A percentile compares a stretch with the other conserved stretches of the same genome.
phyloP scores from a whole-genome alignment of 768 basidiomycete genomes.

The Amanita muscaria region DNA sequence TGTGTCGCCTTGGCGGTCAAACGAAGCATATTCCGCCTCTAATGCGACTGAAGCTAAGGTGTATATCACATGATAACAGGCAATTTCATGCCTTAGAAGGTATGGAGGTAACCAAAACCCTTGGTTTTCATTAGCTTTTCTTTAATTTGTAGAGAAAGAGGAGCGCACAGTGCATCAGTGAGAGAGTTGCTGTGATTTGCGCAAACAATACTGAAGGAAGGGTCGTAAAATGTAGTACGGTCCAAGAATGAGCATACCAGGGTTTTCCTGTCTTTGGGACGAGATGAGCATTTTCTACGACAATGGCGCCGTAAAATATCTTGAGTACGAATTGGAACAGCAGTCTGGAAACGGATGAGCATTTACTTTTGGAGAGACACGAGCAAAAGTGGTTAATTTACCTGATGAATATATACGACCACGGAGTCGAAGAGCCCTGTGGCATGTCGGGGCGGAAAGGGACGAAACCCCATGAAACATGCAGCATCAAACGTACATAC shows the following conservation, averaged over 20 bases:
- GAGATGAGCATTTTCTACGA: constrained; percentile 67
- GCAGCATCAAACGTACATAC: too few relatives aligned
- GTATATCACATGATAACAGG: not conserved
- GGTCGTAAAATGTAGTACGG: constrained; percentile 4
- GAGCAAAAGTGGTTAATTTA: constrained; percentile 21
- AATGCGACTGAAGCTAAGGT: constrained; percentile 5
- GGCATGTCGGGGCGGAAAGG: not conserved
- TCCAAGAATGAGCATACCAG: constrained; percentile 57
- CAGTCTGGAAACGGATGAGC: constrained; percentile 28
- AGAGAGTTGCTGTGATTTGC: constrained; percentile 84
- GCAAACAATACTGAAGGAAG: constrained; percentile 58
- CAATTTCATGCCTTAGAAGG: constrained; percentile 46
- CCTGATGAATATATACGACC: constrained; percentile 67
- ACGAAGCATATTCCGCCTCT: constrained; percentile 74
- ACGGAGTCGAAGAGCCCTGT: constrained; percentile 27
- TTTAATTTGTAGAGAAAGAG: not conserved
- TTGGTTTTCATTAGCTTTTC: constrained; percentile 3
- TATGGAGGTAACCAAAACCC: constrained; percentile 66
- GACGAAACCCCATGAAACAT: too few relatives aligned
- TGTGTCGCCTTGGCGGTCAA: constrained; percentile 85
- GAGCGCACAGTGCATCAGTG: constrained; percentile 74
- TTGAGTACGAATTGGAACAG: constrained; percentile 79
- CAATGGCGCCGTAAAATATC: constrained; percentile 86
- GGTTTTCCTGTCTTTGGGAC: constrained; percentile 69
- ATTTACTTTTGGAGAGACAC: not conserved